These are phyloP conservation scores for Cornus suecica DNA, from an alignment of 148 eudicot genomes.

Conservation along the genomic window DNA sequence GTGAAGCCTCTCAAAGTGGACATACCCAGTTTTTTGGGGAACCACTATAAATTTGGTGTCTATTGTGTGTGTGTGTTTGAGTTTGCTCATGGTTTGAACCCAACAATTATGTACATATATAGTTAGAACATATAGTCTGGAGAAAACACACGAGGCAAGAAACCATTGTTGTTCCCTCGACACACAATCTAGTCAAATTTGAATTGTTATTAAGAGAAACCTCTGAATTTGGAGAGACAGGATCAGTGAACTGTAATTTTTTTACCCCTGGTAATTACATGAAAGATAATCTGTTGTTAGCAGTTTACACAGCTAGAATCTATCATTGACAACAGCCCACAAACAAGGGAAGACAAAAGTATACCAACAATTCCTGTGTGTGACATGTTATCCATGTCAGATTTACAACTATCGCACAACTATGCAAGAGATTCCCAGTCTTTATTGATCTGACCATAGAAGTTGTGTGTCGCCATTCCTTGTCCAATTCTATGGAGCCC, in stretches of 20 bases:
- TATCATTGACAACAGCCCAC: not conserved
- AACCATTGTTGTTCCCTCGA: not conserved
- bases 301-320: not conserved
- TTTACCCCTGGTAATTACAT: no score
- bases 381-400: not conserved
- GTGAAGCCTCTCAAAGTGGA: no score
- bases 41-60: no score
- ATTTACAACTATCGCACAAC: not conserved
- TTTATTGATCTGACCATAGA: constrained; percentile 1
- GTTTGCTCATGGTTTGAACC: no score
- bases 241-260: not conserved
- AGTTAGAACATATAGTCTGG: not conserved
- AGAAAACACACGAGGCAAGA: not conserved
- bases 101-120: no score
- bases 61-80: no score
- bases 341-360: not conserved
- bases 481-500: not conserved
- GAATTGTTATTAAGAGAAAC: no score
- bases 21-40: no score
- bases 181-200: not conserved
- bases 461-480: not conserved
- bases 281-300: not conserved
- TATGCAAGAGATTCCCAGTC: not conserved
- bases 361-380: not conserved
- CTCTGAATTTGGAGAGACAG: no score